Evolutionary conservation across 73 alveolate genomes (phyloP).

Genomic region (Paramecium octaurelia): DNA sequence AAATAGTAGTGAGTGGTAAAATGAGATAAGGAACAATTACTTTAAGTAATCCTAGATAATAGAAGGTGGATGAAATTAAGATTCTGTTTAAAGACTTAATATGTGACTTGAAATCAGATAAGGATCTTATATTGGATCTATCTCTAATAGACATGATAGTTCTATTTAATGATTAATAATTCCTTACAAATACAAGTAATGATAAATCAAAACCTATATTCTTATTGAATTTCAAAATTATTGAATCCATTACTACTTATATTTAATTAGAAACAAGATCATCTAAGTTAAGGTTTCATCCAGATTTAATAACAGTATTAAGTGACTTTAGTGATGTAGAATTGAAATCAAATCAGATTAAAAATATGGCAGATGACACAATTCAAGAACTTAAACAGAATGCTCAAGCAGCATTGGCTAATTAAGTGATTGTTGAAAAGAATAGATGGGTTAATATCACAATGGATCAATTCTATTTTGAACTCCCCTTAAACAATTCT

Average conservation of each 20-base stretch:
- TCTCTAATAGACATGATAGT: neutral
- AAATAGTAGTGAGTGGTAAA: neutral
- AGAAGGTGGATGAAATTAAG: neutral
- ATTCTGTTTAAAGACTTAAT: neutral
- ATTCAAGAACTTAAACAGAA: neutral
- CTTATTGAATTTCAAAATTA: neutral
- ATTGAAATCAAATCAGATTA: neutral
- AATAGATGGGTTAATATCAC: neutral
- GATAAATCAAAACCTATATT: neutral
- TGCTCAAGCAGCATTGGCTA: neutral
- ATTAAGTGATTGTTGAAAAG: neutral
- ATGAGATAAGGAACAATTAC: neutral
- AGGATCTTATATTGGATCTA: neutral
- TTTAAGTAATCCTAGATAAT: neutral
- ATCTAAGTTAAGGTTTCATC: slow-evolving; percentile 1
- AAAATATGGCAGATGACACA: slow-evolving; percentile 8
- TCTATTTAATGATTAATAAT: neutral
- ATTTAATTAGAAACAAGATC: slow-evolving; percentile 15
- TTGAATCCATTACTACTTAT: neutral
- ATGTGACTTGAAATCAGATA: neutral
- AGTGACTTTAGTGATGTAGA: neutral
- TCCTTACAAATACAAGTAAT: neutral
- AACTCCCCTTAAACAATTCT: neutral
- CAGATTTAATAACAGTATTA: slow-evolving; percentile 13
- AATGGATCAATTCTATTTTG: neutral